Conservation (phyloP, 2,329 filamentous ascomycete genomes). For the Phyllosticta citriasiana region DNA sequence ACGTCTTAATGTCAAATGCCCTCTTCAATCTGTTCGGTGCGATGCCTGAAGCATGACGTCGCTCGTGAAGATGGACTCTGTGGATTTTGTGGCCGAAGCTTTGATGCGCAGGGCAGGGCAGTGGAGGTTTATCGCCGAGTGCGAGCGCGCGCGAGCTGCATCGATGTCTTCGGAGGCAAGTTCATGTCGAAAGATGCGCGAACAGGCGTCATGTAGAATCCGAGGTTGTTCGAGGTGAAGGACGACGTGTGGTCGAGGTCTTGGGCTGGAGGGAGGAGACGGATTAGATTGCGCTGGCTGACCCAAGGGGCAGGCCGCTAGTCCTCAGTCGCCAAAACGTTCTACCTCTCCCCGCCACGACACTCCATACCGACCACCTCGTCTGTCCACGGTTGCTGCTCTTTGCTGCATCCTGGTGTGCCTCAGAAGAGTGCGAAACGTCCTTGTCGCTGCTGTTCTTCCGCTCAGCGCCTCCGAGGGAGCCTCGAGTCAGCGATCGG, state of each 20-base stretch:
- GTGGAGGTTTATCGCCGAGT: neutral
- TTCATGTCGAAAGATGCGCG: neutral
- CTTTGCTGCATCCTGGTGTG: constrained; percentile 1
- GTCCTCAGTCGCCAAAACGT: neutral
- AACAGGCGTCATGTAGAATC: neutral
- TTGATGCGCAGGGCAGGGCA: neutral
- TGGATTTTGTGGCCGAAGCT: neutral
- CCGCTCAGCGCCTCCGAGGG: constrained; percentile 3
- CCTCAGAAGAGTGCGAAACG: neutral
- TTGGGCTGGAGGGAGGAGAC: neutral
- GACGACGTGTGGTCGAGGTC: neutral
- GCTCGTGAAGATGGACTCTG: neutral
- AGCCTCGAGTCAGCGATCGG: constrained; percentile 1
- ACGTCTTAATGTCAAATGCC: neutral
- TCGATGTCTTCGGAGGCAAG: neutral
- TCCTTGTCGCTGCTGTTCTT: neutral
- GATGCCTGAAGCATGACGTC: neutral
- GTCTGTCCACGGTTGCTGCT: neutral
- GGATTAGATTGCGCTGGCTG: neutral
- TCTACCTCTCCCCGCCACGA: neutral
- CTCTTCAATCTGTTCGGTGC: neutral
- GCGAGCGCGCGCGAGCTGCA: neutral
- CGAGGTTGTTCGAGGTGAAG: neutral
- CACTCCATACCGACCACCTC: neutral
- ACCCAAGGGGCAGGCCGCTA: neutral